A percentile compares a stretch with the other conserved stretches of the same genome.
These are phyloP conservation scores for Miscanthus lutarioriparius DNA, from an alignment of 176 grass and related monocot species.

Conservation along the genomic window DNA sequence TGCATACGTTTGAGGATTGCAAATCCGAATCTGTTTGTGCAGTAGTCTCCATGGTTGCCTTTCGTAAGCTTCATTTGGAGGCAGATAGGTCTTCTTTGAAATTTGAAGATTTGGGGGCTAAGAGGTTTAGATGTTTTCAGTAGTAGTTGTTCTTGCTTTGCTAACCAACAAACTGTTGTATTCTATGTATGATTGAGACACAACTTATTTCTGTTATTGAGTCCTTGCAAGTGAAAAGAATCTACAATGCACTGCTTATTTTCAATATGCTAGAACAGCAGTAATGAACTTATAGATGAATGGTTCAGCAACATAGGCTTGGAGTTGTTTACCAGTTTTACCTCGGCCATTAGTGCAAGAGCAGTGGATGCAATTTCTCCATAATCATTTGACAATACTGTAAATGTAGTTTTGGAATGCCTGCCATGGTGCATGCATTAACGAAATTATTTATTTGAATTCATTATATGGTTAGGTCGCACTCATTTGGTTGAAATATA, in stretches of 20 bases:
- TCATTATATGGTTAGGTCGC: not conserved
- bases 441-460: not conserved
- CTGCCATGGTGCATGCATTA: not conserved
- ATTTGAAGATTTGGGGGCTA: not conserved
- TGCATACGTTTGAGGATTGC: not conserved
- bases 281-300: not conserved
- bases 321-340: not conserved
- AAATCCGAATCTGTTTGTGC: conserved; percentile 5
- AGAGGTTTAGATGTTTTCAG: not conserved
- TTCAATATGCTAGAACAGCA: not conserved
- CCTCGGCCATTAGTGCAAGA: not conserved
- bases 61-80: not conserved
- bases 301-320: not conserved
- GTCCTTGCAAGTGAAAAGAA: not conserved
- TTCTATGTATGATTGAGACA: conserved; percentile 13
- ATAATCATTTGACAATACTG: not conserved
- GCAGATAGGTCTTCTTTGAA: not conserved
- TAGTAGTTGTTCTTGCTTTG: not conserved
- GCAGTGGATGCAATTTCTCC: not conserved
- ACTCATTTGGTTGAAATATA: not conserved
- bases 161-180: not conserved
- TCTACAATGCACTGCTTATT: not conserved
- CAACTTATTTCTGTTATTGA: not conserved
- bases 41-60: not conserved
- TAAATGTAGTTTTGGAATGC: not conserved